Evolutionary conservation across 2,329 filamentous ascomycete genomes (phyloP), one percentile per base, ranked within the genome.

Genomic region (Microsporum ferrugineum): DNA sequence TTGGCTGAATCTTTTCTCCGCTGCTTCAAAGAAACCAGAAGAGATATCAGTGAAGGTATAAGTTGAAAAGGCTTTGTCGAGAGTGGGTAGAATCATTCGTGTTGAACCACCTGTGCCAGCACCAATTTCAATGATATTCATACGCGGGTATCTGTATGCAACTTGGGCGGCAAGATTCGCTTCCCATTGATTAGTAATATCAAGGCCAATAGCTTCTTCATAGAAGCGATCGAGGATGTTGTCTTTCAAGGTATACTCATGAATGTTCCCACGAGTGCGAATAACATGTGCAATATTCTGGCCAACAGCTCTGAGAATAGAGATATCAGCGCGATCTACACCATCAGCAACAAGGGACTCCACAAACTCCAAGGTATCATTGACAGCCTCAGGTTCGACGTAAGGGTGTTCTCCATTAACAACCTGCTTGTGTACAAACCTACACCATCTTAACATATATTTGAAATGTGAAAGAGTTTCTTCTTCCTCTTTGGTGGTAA

Each of bases 21-120:
- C 75, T 1, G 68, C 64, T 12, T 73, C 71, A 59, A 80, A 78
- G 65, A 77, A 77, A 5, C 69, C 72, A 2, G 70, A 61, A 0
- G 74, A 74, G 10, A 79, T 72, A 61, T 80, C 78, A 0, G 79
- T 80, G 66, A 71, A 81, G 0, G 74, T 77, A 65, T 80, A 81
- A 1, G 69, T 71, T 2, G 68, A 64, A 53, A 75, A 76, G 6
- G 63, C 64, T 1, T 64, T 10, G 0, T 67, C 70, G 10, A 78
- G 63, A 2, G 58, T 56, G 1, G 65, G 58, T 2, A 80, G 65
- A 3, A 79, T 66, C 1, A 59, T 60, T 1, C 69, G 65, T 0
- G 78, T 80, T 0, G 76, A 70, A 8, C 71, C 72, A 2, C 77
- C 78, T 2, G 76, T 78, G 0, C 78, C 78, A 7, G 74, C 77